Evolutionary conservation across 2,329 filamentous ascomycete species (phyloP).

Genomic region (Calonectria hawksworthii): DNA sequence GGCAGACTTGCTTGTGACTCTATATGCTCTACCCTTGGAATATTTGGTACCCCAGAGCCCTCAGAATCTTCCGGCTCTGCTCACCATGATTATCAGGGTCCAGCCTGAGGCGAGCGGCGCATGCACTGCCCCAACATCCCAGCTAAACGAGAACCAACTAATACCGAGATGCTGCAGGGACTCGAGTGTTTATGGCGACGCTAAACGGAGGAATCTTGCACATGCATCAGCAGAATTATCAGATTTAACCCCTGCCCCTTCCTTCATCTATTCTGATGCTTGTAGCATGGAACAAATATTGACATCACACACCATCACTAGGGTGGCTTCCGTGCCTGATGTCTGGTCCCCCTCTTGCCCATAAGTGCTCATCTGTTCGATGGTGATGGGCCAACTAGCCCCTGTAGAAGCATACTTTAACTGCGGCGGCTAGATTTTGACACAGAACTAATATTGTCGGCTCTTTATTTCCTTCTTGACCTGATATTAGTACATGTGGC

Average conservation of each 20-base stretch:
- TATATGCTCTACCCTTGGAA: conserved; percentile 15
- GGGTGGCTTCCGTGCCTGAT: too few relatives aligned
- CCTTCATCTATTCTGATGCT: neutral
- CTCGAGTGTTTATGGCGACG: neutral
- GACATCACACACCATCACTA: conserved; percentile 35
- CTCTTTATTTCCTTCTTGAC: too few relatives aligned
- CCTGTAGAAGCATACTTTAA: too few relatives aligned
- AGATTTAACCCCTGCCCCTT: conserved; percentile 42
- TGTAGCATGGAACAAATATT: neutral
- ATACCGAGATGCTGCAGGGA: neutral
- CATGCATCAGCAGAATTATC: conserved; percentile 51
- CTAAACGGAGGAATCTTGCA: conserved; percentile 56
- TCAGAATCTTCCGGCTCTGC: conserved; percentile 30
- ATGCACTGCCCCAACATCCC: conserved; percentile 19
- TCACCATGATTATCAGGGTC: conserved; percentile 18
- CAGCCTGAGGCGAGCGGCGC: conserved; percentile 25
- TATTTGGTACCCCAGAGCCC: neutral
- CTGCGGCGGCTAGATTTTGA: too few relatives aligned
- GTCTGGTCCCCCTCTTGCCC: too few relatives aligned
- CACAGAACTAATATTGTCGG: too few relatives aligned
- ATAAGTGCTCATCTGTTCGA: too few relatives aligned
- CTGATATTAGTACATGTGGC: too few relatives aligned
- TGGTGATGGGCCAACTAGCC: too few relatives aligned
- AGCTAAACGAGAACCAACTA: conserved; percentile 31
- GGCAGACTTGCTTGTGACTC: neutral